phyloP scores from a whole-genome alignment of 306 rosid species.

The Cucurbita pepo region DNA sequence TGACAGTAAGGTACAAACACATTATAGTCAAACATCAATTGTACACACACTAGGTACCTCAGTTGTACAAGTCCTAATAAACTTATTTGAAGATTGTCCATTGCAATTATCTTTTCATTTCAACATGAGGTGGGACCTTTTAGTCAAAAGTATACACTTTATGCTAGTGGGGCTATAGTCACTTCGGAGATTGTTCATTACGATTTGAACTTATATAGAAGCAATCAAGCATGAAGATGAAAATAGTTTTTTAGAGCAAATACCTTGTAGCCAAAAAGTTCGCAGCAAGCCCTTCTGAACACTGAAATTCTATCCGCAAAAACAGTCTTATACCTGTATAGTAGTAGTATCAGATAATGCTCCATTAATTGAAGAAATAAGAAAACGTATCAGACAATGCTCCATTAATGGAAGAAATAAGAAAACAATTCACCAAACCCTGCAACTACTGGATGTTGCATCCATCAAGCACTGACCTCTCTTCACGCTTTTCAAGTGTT shows the following conservation, averaged over 20 bases:
- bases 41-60: neutral
- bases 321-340: conserved; percentile 85
- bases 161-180: too few relatives aligned
- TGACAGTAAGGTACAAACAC: neutral
- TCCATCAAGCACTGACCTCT: conserved; percentile 36
- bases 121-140: too few relatives aligned
- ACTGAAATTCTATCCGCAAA: conserved; percentile 94
- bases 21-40: neutral
- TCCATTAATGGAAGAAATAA: neutral
- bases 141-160: too few relatives aligned
- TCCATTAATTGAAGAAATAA: neutral
- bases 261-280: conserved; percentile 97
- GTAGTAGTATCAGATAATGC: neutral
- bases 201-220: neutral
- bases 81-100: neutral
- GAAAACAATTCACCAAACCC: neutral
- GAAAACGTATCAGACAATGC: neutral
- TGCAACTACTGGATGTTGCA: neutral
- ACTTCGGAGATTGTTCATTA: neutral
- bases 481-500: conserved; percentile 91
- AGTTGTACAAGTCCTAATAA: neutral
- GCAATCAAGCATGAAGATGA: conserved; percentile 3
- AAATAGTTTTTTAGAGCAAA: neutral
- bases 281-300: conserved; percentile 94
- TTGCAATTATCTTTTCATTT: neutral